A percentile compares a stretch with the other conserved stretches of the same genome.
Conservation (phyloP, 345 rosid genomes). For the Eucalyptus curtisii region DNA sequence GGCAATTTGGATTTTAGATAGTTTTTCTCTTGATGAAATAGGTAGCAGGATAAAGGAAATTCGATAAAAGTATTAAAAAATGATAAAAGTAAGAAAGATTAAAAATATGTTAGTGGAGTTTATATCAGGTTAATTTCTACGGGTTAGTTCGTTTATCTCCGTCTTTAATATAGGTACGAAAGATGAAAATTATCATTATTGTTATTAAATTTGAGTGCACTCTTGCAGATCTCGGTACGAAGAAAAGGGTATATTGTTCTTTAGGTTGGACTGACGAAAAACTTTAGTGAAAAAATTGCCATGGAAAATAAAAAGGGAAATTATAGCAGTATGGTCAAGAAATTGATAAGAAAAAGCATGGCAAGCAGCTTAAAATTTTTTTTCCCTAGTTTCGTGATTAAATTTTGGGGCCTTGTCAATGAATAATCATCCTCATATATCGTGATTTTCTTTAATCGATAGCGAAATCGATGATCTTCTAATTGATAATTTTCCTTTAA, state of each 20-base stretch:
- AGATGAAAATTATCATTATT: too few relatives aligned
- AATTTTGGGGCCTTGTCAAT: not conserved
- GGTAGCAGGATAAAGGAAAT: not conserved
- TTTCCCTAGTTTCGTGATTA: not conserved
- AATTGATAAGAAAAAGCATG: not conserved
- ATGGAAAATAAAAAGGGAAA: not conserved
- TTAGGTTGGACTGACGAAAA: not conserved
- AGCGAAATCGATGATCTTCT: not conserved
- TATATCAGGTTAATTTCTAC: rapidly evolving
- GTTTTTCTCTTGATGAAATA: not conserved
- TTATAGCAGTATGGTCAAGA: not conserved
- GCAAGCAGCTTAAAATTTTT: not conserved
- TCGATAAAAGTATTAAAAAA: not conserved
- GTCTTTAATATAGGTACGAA: rapidly evolving
- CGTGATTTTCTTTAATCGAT: not conserved
- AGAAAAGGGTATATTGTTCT: not conserved
- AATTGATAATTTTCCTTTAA: too few relatives aligned
- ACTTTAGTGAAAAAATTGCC: not conserved
- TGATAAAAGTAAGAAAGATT: too few relatives aligned
- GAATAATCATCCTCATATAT: not conserved
- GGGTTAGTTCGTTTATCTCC: too few relatives aligned
- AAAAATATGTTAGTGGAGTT: not conserved
- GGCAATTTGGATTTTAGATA: not conserved
- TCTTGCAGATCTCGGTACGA: not conserved
- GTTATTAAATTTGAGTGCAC: not conserved